These are phyloP conservation scores for Raphidocelis subcapitata DNA, from an alignment of 139 green algal species.

Conservation along the genomic window DNA sequence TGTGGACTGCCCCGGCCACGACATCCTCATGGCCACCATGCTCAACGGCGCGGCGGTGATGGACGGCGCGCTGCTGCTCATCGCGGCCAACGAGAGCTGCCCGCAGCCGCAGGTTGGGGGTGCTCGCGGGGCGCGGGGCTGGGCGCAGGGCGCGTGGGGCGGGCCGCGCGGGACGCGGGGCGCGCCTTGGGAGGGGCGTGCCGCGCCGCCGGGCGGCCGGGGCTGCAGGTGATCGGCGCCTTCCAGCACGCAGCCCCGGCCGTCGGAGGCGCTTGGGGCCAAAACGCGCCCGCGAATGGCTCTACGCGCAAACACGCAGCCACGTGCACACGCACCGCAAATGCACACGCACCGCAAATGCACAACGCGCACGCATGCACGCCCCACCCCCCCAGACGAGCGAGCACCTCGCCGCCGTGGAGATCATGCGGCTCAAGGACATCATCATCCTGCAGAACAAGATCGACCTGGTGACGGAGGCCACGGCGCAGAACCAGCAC, in stretches of 20 bases:
- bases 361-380: no score
- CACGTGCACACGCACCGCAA: no score
- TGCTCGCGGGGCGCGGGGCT: background rate
- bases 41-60: slow-evolving; percentile 99
- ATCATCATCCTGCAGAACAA: slow-evolving; percentile 75
- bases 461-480: slow-evolving; percentile 94
- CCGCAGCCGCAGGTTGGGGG: slow-evolving; percentile 87
- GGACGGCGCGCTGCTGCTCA: slow-evolving; percentile 98
- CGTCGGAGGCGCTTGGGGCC: no score
- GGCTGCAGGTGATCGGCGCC: no score
- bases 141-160: slow-evolving; percentile 93
- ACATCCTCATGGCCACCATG: slow-evolving; percentile 99
- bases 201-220: no score
- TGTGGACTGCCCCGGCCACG: slow-evolving; percentile 98
- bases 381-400: slow-evolving; percentile 92
- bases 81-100: slow-evolving; percentile 98
- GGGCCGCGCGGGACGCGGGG: no score
- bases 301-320: no score
- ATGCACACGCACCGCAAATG: no score
- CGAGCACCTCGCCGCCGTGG: slow-evolving; percentile 94
- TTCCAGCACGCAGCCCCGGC: no score
- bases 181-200: no score
- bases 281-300: no score
- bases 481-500: slow-evolving; percentile 88
- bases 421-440: slow-evolving; percentile 95